A percentile compares a stretch with the other conserved stretches of the same genome.
Conservation (phyloP, 805 yeast genomes). For the Debaryomyces hansenii region DNA sequence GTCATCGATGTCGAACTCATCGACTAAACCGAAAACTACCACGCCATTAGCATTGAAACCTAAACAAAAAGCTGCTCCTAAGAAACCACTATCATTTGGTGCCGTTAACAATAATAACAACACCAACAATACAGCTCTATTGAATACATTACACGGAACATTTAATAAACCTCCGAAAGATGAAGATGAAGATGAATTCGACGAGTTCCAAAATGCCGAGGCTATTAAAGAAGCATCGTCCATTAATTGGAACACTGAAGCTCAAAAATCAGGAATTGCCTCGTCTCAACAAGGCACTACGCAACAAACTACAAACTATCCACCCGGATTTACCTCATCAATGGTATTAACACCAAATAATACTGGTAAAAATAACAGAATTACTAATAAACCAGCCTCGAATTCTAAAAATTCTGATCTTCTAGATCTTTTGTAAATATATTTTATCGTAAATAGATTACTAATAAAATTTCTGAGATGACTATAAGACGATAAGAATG, state of each 20-base stretch:
- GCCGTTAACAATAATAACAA: conserved; percentile 16
- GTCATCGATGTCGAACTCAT: conserved; percentile 1
- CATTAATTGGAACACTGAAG: conserved; percentile 17
- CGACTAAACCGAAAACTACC: background rate
- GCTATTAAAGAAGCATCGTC: background rate
- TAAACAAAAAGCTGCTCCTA: conserved; percentile 1
- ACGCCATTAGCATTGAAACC: conserved; percentile 4
- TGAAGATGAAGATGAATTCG: conserved; percentile 26
- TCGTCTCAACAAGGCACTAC: conserved; percentile 2
- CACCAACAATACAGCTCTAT: conserved; percentile 15
- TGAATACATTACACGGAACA: conserved; percentile 25
- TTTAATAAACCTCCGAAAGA: conserved; percentile 7
- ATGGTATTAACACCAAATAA: conserved; percentile 27
- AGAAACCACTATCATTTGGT: conserved; percentile 19
- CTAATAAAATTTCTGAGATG: background rate
- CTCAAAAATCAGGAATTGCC: background rate
- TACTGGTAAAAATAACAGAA: conserved; percentile 4
- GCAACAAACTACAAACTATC: conserved; percentile 16
- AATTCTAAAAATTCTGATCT: background rate
- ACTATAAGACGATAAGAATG: no score
- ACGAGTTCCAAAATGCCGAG: conserved; percentile 24
- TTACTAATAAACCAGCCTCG: background rate
- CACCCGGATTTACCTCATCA: conserved; percentile 33
- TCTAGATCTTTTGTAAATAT: background rate
- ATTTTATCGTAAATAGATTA: no score